Evolutionary conservation across 2,329 filamentous ascomycete species (phyloP).

Genomic region (Phoma sp.): DNA sequence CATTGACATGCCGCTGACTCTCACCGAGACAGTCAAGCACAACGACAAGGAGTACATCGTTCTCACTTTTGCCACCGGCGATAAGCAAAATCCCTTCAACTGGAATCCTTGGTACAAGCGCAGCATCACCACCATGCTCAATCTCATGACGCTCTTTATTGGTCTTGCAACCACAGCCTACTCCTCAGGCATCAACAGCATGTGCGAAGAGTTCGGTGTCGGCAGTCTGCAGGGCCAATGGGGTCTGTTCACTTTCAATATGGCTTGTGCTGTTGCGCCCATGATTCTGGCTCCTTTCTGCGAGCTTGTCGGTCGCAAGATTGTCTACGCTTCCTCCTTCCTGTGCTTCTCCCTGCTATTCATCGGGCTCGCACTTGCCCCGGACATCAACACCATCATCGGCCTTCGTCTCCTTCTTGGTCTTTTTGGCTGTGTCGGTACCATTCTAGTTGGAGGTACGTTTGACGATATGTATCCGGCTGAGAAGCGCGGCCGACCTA

Average conservation of each 20-base stretch:
- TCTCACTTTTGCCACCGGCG: slow-evolving; percentile 34
- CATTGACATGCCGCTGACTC: slow-evolving; percentile 36
- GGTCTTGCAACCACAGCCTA: slow-evolving; percentile 37
- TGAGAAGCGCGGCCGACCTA: slow-evolving; percentile 34
- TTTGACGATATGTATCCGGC: slow-evolving; percentile 41
- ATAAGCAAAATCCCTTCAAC: slow-evolving; percentile 37
- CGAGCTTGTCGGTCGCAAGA: slow-evolving; percentile 35
- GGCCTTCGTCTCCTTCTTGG: slow-evolving; percentile 36
- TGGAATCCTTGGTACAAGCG: slow-evolving; percentile 41
- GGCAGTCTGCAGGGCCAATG: slow-evolving; percentile 31
- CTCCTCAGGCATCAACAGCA: slow-evolving; percentile 35
- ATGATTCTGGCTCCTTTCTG: slow-evolving; percentile 37
- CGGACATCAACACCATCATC: slow-evolving; percentile 34
- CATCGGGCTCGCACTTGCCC: slow-evolving; percentile 34
- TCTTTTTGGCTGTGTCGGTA: slow-evolving; percentile 38
- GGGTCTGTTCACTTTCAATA: slow-evolving; percentile 37
- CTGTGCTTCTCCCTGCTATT: slow-evolving; percentile 37
- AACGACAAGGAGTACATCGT: slow-evolving; percentile 35
- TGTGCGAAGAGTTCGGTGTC: slow-evolving; percentile 36
- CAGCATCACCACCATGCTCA: slow-evolving; percentile 36
- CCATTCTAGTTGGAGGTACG: slow-evolving; percentile 35
- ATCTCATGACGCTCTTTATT: slow-evolving; percentile 38
- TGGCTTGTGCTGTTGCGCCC: slow-evolving; percentile 34
- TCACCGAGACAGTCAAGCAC: slow-evolving; percentile 35
- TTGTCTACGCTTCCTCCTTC: slow-evolving; percentile 33